phyloP scores from a whole-genome alignment of 345 rosid species.

The Eucalyptus globulus region DNA sequence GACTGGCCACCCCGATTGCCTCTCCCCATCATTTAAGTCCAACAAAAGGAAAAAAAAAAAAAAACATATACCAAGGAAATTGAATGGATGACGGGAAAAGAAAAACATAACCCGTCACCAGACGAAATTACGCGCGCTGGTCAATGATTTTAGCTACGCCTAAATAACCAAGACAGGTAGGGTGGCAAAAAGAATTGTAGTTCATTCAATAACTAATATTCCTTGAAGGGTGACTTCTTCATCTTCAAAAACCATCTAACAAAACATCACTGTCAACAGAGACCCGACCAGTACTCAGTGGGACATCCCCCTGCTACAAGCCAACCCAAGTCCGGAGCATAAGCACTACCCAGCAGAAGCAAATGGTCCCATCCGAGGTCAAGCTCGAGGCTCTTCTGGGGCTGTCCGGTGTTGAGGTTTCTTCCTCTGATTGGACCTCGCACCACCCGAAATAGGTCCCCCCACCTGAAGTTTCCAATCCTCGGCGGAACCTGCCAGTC shows the following conservation, averaged over 20 bases:
- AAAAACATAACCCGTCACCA: background rate
- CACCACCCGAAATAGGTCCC: background rate
- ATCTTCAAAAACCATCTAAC: background rate
- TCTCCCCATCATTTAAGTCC: background rate
- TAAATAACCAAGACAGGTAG: background rate
- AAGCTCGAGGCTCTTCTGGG: background rate
- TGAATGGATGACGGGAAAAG: background rate
- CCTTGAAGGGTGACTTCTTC: background rate
- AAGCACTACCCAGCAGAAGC: background rate
- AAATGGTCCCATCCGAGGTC: background rate
- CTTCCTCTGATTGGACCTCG: background rate
- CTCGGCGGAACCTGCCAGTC: accelerated
- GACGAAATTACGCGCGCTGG: background rate
- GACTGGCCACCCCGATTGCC: background rate
- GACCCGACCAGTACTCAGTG: background rate
- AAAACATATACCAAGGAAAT: background rate
- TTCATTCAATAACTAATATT: no score
- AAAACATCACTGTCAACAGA: background rate
- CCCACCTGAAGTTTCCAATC: background rate
- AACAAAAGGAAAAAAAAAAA: no score
- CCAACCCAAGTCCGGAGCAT: background rate
- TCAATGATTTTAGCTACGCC: background rate
- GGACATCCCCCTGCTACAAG: background rate
- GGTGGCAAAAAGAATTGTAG: background rate
- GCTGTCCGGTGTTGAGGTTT: background rate